Conservation (phyloP, 192 early-diverging fungal genomes). For the Rhizoclosmatium sp. region DNA sequence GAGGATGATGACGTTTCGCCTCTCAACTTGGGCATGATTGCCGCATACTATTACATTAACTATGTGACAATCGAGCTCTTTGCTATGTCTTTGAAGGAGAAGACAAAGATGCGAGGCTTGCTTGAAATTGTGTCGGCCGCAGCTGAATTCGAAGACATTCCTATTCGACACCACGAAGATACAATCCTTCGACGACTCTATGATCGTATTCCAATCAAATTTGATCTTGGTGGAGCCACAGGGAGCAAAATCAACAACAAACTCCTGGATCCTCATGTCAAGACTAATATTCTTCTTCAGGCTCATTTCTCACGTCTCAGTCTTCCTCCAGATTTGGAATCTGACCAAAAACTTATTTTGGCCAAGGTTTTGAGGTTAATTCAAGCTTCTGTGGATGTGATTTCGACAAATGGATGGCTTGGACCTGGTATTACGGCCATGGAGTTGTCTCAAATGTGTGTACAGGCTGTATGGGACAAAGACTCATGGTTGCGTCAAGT, state of each 20-base stretch:
- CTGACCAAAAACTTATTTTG: slow-evolving; percentile 83
- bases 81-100: slow-evolving; percentile 82
- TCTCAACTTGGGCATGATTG: slow-evolving; percentile 96
- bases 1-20: slow-evolving; percentile 75
- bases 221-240: slow-evolving; percentile 34
- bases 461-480: slow-evolving; percentile 96
- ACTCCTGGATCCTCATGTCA: slow-evolving; percentile 90
- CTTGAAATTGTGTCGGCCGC: slow-evolving; percentile 94
- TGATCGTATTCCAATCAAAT: slow-evolving; percentile 82
- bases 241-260: slow-evolving; percentile 55
- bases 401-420: slow-evolving; percentile 91
- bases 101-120: slow-evolving; percentile 89
- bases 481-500: slow-evolving; percentile 92
- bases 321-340: slow-evolving; percentile 89
- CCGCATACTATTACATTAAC: slow-evolving; percentile 96
- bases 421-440: slow-evolving; percentile 88
- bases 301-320: slow-evolving; percentile 92
- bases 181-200: slow-evolving; percentile 78
- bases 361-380: slow-evolving; percentile 78
- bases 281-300: slow-evolving; percentile 92
- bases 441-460: slow-evolving; percentile 97
- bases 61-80: slow-evolving; percentile 95
- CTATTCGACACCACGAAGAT: slow-evolving; percentile 95
- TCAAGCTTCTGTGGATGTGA: slow-evolving; percentile 94
- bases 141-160: slow-evolving; percentile 90